Evolutionary conservation across 441 rosid genomes (phyloP).

Genomic region (Geranium incanum): DNA sequence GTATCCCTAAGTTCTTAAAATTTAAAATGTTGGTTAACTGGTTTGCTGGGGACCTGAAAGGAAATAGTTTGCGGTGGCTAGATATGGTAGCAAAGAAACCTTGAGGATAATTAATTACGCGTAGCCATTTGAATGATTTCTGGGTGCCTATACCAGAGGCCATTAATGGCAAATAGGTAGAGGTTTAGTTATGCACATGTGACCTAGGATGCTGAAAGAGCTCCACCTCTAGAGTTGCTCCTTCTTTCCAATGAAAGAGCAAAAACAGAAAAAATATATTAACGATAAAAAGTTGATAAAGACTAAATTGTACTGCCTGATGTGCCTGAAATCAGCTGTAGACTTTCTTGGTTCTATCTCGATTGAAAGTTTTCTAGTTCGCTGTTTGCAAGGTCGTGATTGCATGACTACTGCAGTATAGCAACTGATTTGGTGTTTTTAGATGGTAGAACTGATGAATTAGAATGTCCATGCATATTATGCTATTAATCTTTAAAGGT

Average conservation of each 20-base stretch:
- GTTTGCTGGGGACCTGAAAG: background rate
- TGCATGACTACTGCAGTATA: background rate
- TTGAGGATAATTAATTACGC: background rate
- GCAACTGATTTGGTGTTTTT: background rate
- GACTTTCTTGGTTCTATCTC: background rate
- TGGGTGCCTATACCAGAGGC: background rate
- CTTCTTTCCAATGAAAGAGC: background rate
- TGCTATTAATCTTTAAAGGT: background rate
- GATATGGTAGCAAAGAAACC: background rate
- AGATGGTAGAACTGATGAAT: background rate
- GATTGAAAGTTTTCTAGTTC: background rate
- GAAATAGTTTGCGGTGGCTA: background rate
- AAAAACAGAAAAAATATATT: background rate
- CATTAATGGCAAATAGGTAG: background rate
- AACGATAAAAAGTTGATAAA: background rate
- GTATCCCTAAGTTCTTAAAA: slow-evolving; percentile 22
- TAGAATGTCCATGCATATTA: background rate
- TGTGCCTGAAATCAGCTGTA: background rate
- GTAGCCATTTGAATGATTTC: slow-evolving; percentile 8
- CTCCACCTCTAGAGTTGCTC: background rate
- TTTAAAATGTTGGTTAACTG: background rate
- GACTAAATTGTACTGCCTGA: background rate
- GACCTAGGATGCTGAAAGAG: background rate
- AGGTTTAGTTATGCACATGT: background rate
- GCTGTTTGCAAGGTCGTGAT: background rate